A percentile compares a stretch with the other conserved stretches of the same genome.
These are phyloP conservation scores for Daedaleopsis nitida DNA, from an alignment of 768 basidiomycete genomes.

Conservation along the genomic window DNA sequence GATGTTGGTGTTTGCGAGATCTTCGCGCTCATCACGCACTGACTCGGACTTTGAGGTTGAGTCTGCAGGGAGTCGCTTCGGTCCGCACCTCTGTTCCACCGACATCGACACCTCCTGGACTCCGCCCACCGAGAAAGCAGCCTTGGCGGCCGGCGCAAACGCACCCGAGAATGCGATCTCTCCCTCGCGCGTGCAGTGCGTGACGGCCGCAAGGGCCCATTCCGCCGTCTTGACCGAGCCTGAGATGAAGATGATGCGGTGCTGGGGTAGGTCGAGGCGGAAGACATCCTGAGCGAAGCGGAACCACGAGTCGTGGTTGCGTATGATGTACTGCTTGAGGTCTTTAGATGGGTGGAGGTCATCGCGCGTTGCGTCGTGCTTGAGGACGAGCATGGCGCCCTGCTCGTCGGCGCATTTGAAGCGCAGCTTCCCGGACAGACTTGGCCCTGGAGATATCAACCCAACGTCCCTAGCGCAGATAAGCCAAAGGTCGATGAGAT, in stretches of 20 bases:
- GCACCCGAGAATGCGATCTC: background rate
- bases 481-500: no score
- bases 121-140: constrained; percentile 1
- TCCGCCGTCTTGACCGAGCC: constrained; percentile 19
- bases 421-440: background rate
- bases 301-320: constrained; percentile 11
- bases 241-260: constrained; percentile 14
- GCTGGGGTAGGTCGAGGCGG: constrained; percentile 1
- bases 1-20: background rate
- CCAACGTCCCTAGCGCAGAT: background rate
- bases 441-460: background rate
- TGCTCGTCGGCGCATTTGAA: constrained; percentile 10
- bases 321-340: constrained; percentile 7
- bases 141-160: background rate
- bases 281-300: constrained; percentile 5
- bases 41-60: background rate
- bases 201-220: constrained; percentile 18
- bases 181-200: background rate
- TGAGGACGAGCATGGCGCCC: constrained; percentile 15
- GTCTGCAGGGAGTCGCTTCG: background rate
- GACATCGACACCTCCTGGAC: background rate
- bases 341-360: constrained; percentile 1
- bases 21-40: background rate
- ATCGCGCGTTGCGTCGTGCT: background rate
- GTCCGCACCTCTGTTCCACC: background rate